A percentile compares a stretch with the other conserved stretches of the same genome.
These are phyloP conservation scores for Phialocephala subalpina DNA, from an alignment of 2,329 filamentous ascomycete species.

Conservation along the genomic window DNA sequence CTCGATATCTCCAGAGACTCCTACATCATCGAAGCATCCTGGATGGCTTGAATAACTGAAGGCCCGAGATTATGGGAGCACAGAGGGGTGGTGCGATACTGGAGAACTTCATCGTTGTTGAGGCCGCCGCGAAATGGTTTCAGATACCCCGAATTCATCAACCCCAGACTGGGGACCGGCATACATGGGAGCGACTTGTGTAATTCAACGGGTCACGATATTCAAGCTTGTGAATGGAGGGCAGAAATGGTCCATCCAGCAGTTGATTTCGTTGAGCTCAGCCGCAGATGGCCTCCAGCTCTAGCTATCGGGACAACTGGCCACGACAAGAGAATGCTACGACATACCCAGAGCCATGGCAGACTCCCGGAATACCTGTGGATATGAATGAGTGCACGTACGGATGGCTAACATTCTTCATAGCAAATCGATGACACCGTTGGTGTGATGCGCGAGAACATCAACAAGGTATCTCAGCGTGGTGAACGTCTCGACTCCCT, in stretches of 20 bases:
- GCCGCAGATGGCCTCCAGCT: not conserved
- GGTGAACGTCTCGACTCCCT: slow-evolving; percentile 87
- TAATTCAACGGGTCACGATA: not conserved
- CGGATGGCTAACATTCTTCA: slow-evolving; percentile 31
- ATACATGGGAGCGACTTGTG: not conserved
- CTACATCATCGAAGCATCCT: not conserved
- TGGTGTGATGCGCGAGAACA: slow-evolving; percentile 95
- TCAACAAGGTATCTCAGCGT: slow-evolving; percentile 95
- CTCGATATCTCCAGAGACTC: not conserved
- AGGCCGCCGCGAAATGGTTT: slow-evolving; percentile 31
- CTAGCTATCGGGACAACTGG: not conserved
- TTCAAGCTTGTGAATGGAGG: not conserved
- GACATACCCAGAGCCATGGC: not conserved
- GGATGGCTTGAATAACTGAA: not conserved
- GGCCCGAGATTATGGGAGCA: not conserved
- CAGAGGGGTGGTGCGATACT: slow-evolving; percentile 1
- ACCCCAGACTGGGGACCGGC: not conserved
- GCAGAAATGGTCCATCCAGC: not conserved
- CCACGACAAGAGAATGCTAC: not conserved
- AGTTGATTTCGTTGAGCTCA: not conserved
- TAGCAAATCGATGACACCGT: slow-evolving; percentile 98
- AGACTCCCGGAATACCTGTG: no score
- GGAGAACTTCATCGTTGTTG: slow-evolving; percentile 18
- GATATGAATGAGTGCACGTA: not conserved
- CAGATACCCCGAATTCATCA: slow-evolving; percentile 23